Percentiles rank a stretch among this genome's conserved stretches.
Evolutionary conservation across 2,329 filamentous ascomycete genomes (phyloP).

Genomic region (Cladosporium sp.): DNA sequence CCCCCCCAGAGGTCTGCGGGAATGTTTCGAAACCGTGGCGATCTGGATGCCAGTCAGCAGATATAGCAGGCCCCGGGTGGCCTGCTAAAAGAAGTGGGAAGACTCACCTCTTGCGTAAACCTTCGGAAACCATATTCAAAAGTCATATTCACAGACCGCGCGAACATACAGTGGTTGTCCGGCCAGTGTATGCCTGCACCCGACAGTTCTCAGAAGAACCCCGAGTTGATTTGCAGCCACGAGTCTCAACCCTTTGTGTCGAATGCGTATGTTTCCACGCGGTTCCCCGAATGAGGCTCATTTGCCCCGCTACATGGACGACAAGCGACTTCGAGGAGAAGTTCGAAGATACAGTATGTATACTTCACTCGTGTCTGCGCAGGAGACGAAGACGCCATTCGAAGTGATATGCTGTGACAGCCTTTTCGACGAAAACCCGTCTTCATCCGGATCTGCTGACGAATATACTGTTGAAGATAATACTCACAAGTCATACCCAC

Average conservation of each 20-base stretch:
- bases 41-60: neutral
- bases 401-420: neutral
- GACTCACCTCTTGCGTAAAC: neutral
- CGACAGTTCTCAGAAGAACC: neutral
- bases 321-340: neutral
- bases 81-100: neutral
- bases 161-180: neutral
- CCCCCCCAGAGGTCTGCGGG: neutral
- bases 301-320: neutral
- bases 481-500: neutral
- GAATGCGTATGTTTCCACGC: neutral
- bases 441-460: neutral
- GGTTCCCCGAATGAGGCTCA: neutral
- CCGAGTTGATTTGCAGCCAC: neutral
- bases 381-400: neutral
- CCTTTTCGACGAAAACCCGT: neutral
- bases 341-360: neutral
- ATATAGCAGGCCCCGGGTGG: neutral
- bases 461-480: neutral
- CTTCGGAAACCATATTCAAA: neutral
- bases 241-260: neutral
- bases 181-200: neutral
- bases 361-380: neutral
- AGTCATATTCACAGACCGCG: neutral
- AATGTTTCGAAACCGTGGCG: neutral